Evolutionary conservation across 306 rosid genomes (phyloP).

Genomic region (Inga leiocalycina): DNA sequence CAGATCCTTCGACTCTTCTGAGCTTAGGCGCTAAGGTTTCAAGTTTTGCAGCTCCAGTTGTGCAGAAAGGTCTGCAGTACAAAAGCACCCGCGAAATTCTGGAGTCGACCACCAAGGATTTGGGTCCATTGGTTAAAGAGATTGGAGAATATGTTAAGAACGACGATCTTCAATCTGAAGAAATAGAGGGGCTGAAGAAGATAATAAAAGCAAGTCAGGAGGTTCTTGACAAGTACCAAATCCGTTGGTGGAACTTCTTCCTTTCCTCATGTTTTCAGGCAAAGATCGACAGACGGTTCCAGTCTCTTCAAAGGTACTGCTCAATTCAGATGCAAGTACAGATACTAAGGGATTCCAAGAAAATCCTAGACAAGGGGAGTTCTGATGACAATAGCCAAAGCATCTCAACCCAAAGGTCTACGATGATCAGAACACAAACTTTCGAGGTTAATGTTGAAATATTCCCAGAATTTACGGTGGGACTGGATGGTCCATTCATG

Average conservation of each 20-base stretch:
- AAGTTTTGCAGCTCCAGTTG: neutral
- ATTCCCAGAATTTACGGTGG: slow-evolving; percentile 3
- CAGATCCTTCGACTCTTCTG: neutral
- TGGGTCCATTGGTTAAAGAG: neutral
- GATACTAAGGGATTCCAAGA: neutral
- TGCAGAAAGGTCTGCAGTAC: neutral
- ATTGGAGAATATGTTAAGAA: neutral
- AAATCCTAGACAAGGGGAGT: neutral
- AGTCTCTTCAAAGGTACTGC: neutral
- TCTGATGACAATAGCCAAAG: neutral
- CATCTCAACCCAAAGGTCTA: neutral
- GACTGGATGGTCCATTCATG: neutral
- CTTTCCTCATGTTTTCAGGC: neutral
- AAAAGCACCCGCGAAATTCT: neutral
- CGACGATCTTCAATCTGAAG: neutral
- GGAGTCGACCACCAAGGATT: neutral
- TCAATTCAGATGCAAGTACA: neutral
- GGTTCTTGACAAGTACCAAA: neutral
- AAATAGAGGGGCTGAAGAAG: neutral
- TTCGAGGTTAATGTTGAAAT: neutral
- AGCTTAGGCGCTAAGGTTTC: neutral
- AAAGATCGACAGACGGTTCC: neutral
- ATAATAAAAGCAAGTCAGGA: neutral
- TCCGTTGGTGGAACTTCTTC: neutral
- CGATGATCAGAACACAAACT: neutral